Evolutionary conservation across 2,329 filamentous ascomycete genomes (phyloP), one percentile per base, ranked within the genome.

Genomic region (Balansia obtecta): DNA sequence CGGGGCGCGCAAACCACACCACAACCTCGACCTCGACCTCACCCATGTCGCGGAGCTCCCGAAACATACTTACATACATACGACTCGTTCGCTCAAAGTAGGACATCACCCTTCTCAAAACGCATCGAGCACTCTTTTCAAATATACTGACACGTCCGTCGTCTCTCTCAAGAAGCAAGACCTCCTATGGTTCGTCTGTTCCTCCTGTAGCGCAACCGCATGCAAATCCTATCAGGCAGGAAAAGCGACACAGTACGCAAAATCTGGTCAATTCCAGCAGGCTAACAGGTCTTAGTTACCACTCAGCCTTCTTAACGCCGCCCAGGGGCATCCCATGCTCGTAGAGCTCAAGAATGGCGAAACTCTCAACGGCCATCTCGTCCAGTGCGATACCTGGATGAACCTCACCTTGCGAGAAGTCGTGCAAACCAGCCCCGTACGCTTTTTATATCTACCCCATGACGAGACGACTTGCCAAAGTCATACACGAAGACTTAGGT

Each of bases 361-460:
- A 71, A 97, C 93, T 0, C 79, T 98, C 54, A 98, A 97, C 71
- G 93, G 93, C 55, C 89, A 96, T 64, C 76, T 98, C 53, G 86
- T 96, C 67, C 88, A 85, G 68, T 98, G 91, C 81, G 93, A 98
- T 68, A 98, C 91, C 46, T 98, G 93, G 89, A 98, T 98, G 93
- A 98, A 98, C 72, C 74, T 98, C 60, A 97, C 91, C 2, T 72
- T 98, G 58, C 95, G 93, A 69, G 93, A 97, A 68, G 94, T 98
- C 20, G 88, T 97, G 37, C 91, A 97, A 70, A 97, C 93, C 16
- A 95, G 86, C 65, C 83, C 91, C 22, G 82, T 85, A 69, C 48
- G 75, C 48, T 34, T 16, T 34, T 16, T 34, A n/a, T 18, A 0
- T 9, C 18, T 40, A 18, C 12, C 27, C n/a, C 27, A 40, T 16